Evolutionary conservation across 192 early-diverging fungal genomes (phyloP).

Genomic region (Powellomyces hirtus): DNA sequence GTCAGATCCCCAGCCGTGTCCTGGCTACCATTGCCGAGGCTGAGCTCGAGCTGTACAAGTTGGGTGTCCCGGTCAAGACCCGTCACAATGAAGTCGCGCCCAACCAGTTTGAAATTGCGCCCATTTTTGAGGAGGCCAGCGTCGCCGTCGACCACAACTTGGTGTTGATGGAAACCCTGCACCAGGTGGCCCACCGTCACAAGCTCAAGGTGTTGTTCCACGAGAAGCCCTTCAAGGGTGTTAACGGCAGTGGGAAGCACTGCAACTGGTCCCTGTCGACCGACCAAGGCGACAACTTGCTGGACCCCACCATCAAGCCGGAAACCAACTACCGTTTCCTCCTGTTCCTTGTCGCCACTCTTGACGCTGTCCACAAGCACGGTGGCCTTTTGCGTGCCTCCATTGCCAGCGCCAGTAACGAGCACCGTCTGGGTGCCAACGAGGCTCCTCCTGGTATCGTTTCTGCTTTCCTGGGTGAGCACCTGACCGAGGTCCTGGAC

Average conservation of each 20-base stretch:
- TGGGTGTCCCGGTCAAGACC: slow-evolving; percentile 98
- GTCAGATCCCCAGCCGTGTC: slow-evolving; percentile 90
- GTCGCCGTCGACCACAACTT: slow-evolving; percentile 99
- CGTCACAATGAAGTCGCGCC: slow-evolving; percentile 99
- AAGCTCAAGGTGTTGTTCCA: slow-evolving; percentile 95
- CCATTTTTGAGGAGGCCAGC: slow-evolving; percentile 96
- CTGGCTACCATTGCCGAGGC: slow-evolving; percentile 88
- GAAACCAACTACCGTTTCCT: slow-evolving; percentile 99
- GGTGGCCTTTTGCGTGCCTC: slow-evolving; percentile 86
- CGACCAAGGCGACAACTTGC: slow-evolving; percentile 92
- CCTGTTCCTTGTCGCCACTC: slow-evolving; percentile 86
- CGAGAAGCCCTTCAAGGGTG: slow-evolving; percentile 99
- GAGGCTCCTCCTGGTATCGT: slow-evolving; percentile 98
- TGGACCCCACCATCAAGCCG: slow-evolving; percentile 92
- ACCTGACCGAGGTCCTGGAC: slow-evolving; percentile 92
- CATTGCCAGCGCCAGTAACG: slow-evolving; percentile 93
- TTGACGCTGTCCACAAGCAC: slow-evolving; percentile 90
- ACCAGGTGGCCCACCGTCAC: slow-evolving; percentile 96
- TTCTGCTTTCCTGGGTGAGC: slow-evolving; percentile 96
- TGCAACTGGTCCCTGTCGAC: slow-evolving; percentile 98
- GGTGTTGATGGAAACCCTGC: slow-evolving; percentile 94
- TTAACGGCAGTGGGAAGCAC: slow-evolving; percentile 99
- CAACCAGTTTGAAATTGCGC: slow-evolving; percentile 96
- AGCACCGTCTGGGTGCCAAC: slow-evolving; percentile 96
- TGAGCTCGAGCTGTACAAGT: slow-evolving; percentile 89